These are phyloP conservation scores for Albizia julibrissin DNA, from an alignment of 306 rosid species.

Conservation along the genomic window DNA sequence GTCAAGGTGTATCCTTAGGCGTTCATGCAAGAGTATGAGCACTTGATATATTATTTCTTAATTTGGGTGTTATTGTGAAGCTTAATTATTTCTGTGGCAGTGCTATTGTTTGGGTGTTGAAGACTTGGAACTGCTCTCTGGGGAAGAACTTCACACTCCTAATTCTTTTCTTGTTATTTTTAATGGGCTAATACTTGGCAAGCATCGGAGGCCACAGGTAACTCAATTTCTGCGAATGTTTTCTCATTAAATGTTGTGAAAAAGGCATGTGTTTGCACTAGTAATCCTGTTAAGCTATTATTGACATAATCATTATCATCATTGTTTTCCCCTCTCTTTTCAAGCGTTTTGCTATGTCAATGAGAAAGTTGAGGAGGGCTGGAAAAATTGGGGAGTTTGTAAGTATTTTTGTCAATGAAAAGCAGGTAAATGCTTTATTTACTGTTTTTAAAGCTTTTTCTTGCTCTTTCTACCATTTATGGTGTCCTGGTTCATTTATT, in stretches of 20 bases:
- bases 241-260: not conserved
- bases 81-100: constrained; percentile 46
- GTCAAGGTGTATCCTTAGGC: constrained; percentile 11
- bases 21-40: not conserved
- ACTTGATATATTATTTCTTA: constrained; percentile 6
- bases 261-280: not conserved
- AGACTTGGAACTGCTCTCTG: constrained; percentile 79
- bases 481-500: constrained; percentile 14
- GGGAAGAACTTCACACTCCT: constrained; percentile 87
- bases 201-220: constrained; percentile 93
- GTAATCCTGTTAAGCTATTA: constrained; percentile 1
- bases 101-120: constrained; percentile 75
- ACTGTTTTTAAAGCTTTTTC: not conserved
- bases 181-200: constrained; percentile 91
- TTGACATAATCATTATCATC: not conserved
- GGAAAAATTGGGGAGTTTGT: constrained; percentile 92
- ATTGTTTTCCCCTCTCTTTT: not conserved
- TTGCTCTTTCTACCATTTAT: constrained; percentile 19
- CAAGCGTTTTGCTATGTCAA: constrained; percentile 63
- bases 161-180: constrained; percentile 84
- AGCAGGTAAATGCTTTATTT: constrained; percentile 57
- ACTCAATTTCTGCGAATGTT: not conserved
- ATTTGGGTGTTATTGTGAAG: constrained; percentile 12
- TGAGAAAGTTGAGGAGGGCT: constrained; percentile 85
- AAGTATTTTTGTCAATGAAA: constrained; percentile 79